Percentiles rank a stretch among this genome's conserved stretches.
phyloP scores from a whole-genome alignment of 2,329 filamentous ascomycete genomes.

The Sporothrix humicola region DNA sequence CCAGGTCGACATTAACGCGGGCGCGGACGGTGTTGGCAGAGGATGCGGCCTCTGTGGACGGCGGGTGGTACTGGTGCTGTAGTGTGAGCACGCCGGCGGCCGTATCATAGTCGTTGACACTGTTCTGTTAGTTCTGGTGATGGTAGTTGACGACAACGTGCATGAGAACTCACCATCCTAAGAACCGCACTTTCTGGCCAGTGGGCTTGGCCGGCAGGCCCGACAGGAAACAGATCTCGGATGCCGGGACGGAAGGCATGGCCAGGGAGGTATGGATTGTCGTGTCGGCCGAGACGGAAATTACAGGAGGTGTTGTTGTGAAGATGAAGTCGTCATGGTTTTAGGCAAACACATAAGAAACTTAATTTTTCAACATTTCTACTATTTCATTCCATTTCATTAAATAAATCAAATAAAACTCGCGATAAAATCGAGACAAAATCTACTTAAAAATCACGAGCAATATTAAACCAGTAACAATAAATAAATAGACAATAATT shows the following conservation, averaged over 20 bases:
- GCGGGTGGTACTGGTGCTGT: slow-evolving; percentile 67
- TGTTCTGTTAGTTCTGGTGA: neutral
- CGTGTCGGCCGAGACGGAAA: neutral
- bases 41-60: slow-evolving; percentile 21
- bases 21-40: slow-evolving; percentile 50
- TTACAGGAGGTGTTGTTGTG: neutral
- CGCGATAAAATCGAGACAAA: too few species aligned
- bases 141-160: neutral
- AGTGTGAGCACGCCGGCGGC: slow-evolving; percentile 67
- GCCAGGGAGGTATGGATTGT: neutral
- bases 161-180: slow-evolving; percentile 76
- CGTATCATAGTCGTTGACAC: slow-evolving; percentile 59
- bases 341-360: too few species aligned
- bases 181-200: slow-evolving; percentile 83
- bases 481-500: too few species aligned
- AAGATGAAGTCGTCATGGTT: neutral
- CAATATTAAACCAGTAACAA: too few species aligned
- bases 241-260: slow-evolving; percentile 54
- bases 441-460: too few species aligned
- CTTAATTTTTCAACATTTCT: too few species aligned
- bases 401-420: too few species aligned
- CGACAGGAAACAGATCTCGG: slow-evolving; percentile 68
- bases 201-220: slow-evolving; percentile 58
- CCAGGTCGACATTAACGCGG: slow-evolving; percentile 71
- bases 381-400: too few species aligned